Evolutionary conservation across 257 asterid species (phyloP).

Genomic region (Solanum virginianum): DNA sequence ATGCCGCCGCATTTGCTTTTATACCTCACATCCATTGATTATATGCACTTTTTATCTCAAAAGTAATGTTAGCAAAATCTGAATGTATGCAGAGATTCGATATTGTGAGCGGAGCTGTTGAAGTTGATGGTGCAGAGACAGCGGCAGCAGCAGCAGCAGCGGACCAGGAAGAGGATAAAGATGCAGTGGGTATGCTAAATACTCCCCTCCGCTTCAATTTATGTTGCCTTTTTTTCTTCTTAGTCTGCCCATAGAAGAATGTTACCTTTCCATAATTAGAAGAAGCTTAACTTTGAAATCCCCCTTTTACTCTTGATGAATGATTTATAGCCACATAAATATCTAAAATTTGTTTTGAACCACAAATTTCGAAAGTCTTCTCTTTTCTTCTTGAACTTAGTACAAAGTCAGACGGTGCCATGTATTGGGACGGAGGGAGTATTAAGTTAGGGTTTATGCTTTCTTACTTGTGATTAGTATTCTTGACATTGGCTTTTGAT

Average conservation of each 20-base stretch:
- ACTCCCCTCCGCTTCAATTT: not conserved
- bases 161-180: not conserved
- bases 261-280: not conserved
- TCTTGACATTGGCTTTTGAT: not conserved
- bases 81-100: not conserved
- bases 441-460: not conserved
- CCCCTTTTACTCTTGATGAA: not conserved
- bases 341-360: not conserved
- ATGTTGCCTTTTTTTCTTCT: not conserved
- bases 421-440: not conserved
- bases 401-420: too few relatives aligned
- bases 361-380: not conserved
- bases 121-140: not conserved
- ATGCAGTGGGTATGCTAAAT: conserved; percentile 13
- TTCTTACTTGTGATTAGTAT: not conserved
- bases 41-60: not conserved
- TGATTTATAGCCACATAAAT: not conserved
- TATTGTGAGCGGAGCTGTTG: conserved; percentile 24
- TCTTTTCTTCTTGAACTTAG: too few relatives aligned
- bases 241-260: not conserved
- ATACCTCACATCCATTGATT: not conserved
- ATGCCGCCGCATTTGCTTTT: not conserved
- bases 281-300: not conserved
- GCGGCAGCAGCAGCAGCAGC: not conserved
- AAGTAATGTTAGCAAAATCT: not conserved